Conservation (phyloP, 169 alveolate species). For the Plasmodium vivax region DNA sequence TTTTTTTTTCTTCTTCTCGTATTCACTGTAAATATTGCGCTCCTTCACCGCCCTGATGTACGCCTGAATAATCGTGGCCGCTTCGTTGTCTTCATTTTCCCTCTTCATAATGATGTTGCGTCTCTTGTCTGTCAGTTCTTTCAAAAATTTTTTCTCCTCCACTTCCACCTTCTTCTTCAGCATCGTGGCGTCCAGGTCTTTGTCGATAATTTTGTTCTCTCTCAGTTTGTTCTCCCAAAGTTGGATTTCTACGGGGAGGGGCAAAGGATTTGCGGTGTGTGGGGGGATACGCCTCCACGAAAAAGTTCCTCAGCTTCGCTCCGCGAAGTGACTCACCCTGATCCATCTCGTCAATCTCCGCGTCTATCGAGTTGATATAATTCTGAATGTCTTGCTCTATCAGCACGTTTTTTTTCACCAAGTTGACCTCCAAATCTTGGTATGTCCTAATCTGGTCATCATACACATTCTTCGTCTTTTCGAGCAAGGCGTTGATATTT, state of each 20-base stretch:
- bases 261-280: not conserved
- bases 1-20: slow-evolving; percentile 54
- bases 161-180: slow-evolving; percentile 26
- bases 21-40: slow-evolving; percentile 25
- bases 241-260: slow-evolving; percentile 10
- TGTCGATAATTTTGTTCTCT: slow-evolving; percentile 17
- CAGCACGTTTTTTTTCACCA: slow-evolving; percentile 33
- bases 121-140: slow-evolving; percentile 52
- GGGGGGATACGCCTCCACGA: not conserved
- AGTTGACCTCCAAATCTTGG: slow-evolving; percentile 51
- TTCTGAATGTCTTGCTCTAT: slow-evolving; percentile 46
- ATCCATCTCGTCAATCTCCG: slow-evolving; percentile 24
- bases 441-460: slow-evolving; percentile 41
- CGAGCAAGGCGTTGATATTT: slow-evolving; percentile 39
- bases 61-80: slow-evolving; percentile 59
- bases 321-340: not conserved
- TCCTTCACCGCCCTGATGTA: slow-evolving; percentile 67
- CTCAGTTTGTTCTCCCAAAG: slow-evolving; percentile 5
- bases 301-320: not conserved
- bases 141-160: slow-evolving; percentile 11
- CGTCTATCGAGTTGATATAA: slow-evolving; percentile 31
- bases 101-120: slow-evolving; percentile 6
- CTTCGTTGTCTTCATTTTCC: slow-evolving; percentile 36
- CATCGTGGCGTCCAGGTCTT: slow-evolving; percentile 22
- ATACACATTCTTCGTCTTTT: slow-evolving; percentile 62